Evolutionary conservation across 208 protist genomes (phyloP), one percentile per base, ranked within the genome.

Genomic region (Leishmania amazonensis): DNA sequence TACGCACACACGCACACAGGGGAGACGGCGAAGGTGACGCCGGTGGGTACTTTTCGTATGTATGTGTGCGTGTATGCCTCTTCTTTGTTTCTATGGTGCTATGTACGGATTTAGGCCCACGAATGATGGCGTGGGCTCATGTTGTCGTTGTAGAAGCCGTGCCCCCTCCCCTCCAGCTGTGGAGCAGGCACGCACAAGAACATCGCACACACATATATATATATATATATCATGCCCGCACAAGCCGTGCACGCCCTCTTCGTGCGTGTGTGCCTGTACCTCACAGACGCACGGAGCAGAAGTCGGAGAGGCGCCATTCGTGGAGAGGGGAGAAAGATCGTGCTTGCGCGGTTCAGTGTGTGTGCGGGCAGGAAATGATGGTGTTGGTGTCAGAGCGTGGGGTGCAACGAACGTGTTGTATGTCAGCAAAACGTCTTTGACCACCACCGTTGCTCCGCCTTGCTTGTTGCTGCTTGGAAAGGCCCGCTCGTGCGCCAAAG

Each of bases 21-120:
- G 9, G 4, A 54, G 51, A 21, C 17, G 51, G 17, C 15, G 17
- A 54, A 13, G 51, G 51, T 54, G 51, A 4, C 21, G 51, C 51
- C 51, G 51, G 51, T 54, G 51, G 17, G 17, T 54, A 11, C 51
- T 54, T 6, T 15, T 54, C 51, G 15, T 65, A 49, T 49, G 60
- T 38, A 65, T 65, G 60, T 65, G 28, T 31, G 7, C 3, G 9
- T n/a, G 60, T 65, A 5, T 21, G 13, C 7, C 9, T 17, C 11
- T 21, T 1, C 79, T 71, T 64, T 75, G 76, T 40, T 78, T 76
- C 70, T 76, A 70, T 73, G n/a, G 75, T 49, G 54, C 76, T 77
- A 53, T 67, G 47, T 65, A 62, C 62, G 77, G 70, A 75, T 81
- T 65, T 81, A 21, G 31, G 8, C 5, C 35, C 17, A 6, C 35